Conservation (phyloP, 495 filamentous ascomycete species). For the Podospora bellae-mahoneyi region DNA sequence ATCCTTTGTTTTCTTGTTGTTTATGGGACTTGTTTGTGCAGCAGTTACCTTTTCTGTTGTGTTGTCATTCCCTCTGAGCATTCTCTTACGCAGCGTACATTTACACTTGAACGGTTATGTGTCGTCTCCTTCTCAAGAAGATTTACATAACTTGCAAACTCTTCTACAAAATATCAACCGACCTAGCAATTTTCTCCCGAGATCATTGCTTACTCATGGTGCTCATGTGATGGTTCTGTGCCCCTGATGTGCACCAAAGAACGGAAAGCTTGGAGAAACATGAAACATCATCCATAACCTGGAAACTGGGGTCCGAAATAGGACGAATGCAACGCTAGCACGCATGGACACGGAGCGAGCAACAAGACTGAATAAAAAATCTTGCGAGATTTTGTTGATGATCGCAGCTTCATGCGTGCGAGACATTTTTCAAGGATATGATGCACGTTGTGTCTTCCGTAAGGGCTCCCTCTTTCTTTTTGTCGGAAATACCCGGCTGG, state of each 20-base stretch:
- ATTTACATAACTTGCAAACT: not conserved
- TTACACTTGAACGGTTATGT: no score
- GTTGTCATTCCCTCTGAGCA: no score
- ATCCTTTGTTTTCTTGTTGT: no score
- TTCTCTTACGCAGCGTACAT: no score
- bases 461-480: not conserved
- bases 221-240: not conserved
- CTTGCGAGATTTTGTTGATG: not conserved
- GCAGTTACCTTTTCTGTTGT: no score
- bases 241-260: not conserved
- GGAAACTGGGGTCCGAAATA: constrained; percentile 6
- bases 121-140: no score
- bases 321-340: constrained; percentile 9
- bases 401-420: not conserved
- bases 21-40: no score
- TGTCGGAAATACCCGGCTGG: not conserved
- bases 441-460: not conserved
- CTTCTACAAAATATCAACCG: not conserved
- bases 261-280: constrained; percentile 12
- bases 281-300: constrained; percentile 9
- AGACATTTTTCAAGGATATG: not conserved
- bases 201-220: not conserved
- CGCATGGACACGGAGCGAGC: not conserved
- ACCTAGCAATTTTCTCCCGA: not conserved
- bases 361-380: not conserved